Conservation (phyloP, 495 filamentous ascomycete genomes). For the Talaromyces ruber region DNA sequence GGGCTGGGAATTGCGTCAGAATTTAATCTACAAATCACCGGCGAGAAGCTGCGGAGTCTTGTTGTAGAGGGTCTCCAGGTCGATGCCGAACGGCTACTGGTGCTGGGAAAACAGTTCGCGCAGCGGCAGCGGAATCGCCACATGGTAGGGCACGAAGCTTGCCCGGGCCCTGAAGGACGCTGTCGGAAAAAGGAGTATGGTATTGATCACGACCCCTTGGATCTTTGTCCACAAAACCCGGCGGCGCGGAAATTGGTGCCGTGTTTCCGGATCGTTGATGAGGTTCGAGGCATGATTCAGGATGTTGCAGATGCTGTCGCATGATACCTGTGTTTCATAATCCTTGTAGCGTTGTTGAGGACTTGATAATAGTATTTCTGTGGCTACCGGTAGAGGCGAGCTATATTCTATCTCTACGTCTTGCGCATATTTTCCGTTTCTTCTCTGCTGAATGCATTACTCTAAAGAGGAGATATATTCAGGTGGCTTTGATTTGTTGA, state of each 20-base stretch:
- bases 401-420: conserved; percentile 1
- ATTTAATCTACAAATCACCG: conserved; percentile 12
- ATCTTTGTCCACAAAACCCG: conserved; percentile 18
- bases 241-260: conserved; percentile 13
- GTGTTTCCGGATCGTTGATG: conserved; percentile 21
- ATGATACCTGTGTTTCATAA: conserved; percentile 8
- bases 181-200: conserved; percentile 16
- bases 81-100: conserved; percentile 12
- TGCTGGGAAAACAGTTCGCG: conserved; percentile 12
- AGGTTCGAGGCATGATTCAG: conserved; percentile 17
- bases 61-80: conserved; percentile 14
- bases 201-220: conserved; percentile 15
- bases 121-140: conserved; percentile 18
- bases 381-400: background rate
- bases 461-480: background rate
- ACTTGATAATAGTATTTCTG: background rate
- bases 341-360: background rate
- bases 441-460: background rate
- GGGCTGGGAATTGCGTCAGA: conserved; percentile 10
- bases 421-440: background rate
- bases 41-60: conserved; percentile 11
- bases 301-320: conserved; percentile 12
- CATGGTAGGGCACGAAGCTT: conserved; percentile 16
- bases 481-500: background rate
- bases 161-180: conserved; percentile 12